phyloP scores from a whole-genome alignment of 2,329 filamentous ascomycete species.

The Phyllosticta citriasiana region DNA sequence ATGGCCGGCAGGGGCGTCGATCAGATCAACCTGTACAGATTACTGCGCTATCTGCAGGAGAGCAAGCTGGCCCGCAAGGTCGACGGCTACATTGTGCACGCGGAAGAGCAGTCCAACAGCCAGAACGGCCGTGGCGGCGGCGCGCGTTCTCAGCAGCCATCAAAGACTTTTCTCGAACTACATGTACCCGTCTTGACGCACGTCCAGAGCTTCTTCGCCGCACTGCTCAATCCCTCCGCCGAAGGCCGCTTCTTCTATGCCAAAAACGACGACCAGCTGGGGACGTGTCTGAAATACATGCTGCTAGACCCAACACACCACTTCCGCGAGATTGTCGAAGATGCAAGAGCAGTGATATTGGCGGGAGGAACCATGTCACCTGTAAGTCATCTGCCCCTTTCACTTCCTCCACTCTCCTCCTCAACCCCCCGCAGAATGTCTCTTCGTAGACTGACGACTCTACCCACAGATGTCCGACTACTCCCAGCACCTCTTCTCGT shows the following conservation, averaged over 20 bases:
- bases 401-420: too few species aligned
- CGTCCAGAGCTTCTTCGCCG: conserved; percentile 60
- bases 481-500: conserved; percentile 72
- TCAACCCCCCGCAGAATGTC: too few species aligned
- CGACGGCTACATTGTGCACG: conserved; percentile 68
- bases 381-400: conserved; percentile 23
- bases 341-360: conserved; percentile 77
- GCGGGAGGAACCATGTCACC: conserved; percentile 98
- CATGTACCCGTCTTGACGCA: conserved; percentile 48
- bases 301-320: conserved; percentile 85
- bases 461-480: conserved; percentile 66
- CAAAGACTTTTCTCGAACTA: conserved; percentile 4
- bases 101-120: conserved; percentile 37
- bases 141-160: neutral
- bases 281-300: conserved; percentile 58
- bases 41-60: conserved; percentile 78
- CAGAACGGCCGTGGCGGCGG: neutral
- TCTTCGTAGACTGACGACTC: neutral
- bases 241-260: conserved; percentile 53
- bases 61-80: conserved; percentile 92
- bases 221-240: conserved; percentile 74
- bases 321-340: conserved; percentile 77
- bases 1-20: conserved; percentile 80
- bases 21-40: conserved; percentile 86
- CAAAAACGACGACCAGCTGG: conserved; percentile 31